Evolutionary conservation across 306 rosid genomes (phyloP), one percentile per base, ranked within the genome.

Genomic region (Fagus sylvatica): DNA sequence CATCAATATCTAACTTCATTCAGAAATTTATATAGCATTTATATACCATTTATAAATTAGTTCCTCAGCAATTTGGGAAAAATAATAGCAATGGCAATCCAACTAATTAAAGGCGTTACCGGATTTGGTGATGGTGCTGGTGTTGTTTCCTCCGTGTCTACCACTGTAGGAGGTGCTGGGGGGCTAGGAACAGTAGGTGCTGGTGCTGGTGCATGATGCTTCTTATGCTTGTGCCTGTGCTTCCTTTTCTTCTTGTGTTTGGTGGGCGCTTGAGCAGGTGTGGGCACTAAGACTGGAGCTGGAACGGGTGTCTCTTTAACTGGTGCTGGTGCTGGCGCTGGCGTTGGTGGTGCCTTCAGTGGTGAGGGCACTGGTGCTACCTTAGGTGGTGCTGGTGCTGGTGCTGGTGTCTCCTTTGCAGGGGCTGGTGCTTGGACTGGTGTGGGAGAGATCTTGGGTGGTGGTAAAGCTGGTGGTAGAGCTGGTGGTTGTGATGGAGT

Each of bases 71-170:
- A 12, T 19, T 69, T 16, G 1, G 16, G 55, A 54, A 65, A 37
- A 40, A 22, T 40, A 64, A 70, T 46, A 74, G 19, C 22, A 19
- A n/a, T 60, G 76, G 74, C 61, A 69, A 54, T 72, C 37, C 49
- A 61, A 40, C 54, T 55, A 17, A 74, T 61, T 54, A 62, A 73
- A 76, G 72, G 73, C 57, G 72, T 83, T 92, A 93, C 98, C 98
- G 79, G 67, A 87, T 91, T 83, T 51, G 98, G 98, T 66, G 98
- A 83, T 78, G 98, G 98, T 48, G 97, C 97, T 7, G 98, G 98
- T 5, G 93, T 69, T 71, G 83, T 46, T 2, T 89, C 88, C 54
- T 83, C 85, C 6, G 89, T 72, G 28, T 88, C 97, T 54, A 71
- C 79, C 53, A 76, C 88, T 7, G 78, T 78, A 36, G 97, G 97